Evolutionary conservation across 2,329 filamentous ascomycete genomes (phyloP), one percentile per base, ranked within the genome.

Genomic region (Talaromyces sp.): DNA sequence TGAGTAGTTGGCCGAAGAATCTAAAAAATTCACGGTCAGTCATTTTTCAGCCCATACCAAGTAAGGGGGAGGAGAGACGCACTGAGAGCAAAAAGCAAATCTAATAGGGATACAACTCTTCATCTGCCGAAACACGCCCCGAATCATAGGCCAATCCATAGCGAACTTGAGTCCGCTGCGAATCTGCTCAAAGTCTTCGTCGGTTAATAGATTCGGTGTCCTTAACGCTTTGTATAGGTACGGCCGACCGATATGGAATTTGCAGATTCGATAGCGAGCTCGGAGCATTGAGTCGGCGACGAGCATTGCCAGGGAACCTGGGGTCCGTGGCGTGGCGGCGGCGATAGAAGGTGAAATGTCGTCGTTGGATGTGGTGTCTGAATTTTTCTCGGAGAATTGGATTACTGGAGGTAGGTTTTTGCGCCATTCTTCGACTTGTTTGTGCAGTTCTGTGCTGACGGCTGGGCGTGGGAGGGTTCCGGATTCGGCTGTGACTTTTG

Each of bases 381-480:
- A 54, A 8, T 67, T 33, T 8, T 48, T 63, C 46, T 78, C 73
- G 13, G 71, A 66, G 61, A 80, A 80, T 58, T 80, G 77, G 17
- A 81, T 72, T 7, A 74, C 68, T 15, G 73, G 61, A 9, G 80
- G 80, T 13, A 82, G 75, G 56, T 81, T 80, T 5, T 66, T 70
- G 25, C 79, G 78, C 80, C 80, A 83, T 65, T 81, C 79, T 63
- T 81, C 79, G 17, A 82, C 75, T 66, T 83, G 80, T 65, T 82
- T 79, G 52, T 78, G 75, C 59, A 82, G 76, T 65, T 83, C 80
- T 33, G 75, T 69, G 21, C 78, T 80, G 53, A 83, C 70, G 7
- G 75, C 75, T 13, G 78, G 75, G 6, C 76, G 76, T 3, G 80
- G 80, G 36, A 74, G 71, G 17, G 63, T 78, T 61, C 72, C 73